Base-by-base conservation (phyloP, 352 stramenopile species). In the Globisporangium spinosum region DNA sequence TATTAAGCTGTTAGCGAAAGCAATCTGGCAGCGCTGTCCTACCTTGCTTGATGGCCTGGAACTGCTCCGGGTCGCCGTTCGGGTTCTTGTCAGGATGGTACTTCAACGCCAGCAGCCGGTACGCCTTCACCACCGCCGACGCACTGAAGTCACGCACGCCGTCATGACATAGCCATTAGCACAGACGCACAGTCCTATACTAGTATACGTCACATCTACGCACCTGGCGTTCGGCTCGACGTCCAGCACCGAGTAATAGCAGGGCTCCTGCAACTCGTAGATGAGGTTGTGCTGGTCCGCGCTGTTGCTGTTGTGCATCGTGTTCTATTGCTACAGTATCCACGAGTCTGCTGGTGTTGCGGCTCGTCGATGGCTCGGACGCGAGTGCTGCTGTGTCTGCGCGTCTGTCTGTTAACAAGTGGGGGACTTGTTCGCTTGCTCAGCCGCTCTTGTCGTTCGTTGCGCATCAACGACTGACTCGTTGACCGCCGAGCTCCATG, bases 81-180 rank as follows among this genome's bases (percentile, higher is more conserved):
- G 87, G 91, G 75, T 98, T 98, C 79, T 98, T 98, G 78, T 99
- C 97, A 2, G 97, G 97, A 65, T 99, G 96, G n/a, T 97, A 90
- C 77, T 97, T 90, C 35, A 98, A 82, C 66, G 89, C 92, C 63
- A 98, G 80, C 56, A 85, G 85, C 58, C 97, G 96, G 75, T 99
- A 99, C 4, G 96, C 93, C 58, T 93, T 89, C 71, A 98, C 98
- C 62, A 99, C 98, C 56, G 97, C 93, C 6, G 96, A 79, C 34
- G 94, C 74, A 70, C 85, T 98, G 64, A 51, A 51, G 51, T 40
- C 61, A 45, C n/a, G 49, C 23, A n/a, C 0, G 27, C 38, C 38
- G 13, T 17, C 12, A 20, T 3, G 12, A 25, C 45, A 61, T 17
- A 23, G 10, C 23, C n/a, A 29, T 58, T 17, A 12, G 35, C n/a